Conservation (phyloP, 2,329 filamentous ascomycete genomes). For the Colletotrichum theobromicola region DNA sequence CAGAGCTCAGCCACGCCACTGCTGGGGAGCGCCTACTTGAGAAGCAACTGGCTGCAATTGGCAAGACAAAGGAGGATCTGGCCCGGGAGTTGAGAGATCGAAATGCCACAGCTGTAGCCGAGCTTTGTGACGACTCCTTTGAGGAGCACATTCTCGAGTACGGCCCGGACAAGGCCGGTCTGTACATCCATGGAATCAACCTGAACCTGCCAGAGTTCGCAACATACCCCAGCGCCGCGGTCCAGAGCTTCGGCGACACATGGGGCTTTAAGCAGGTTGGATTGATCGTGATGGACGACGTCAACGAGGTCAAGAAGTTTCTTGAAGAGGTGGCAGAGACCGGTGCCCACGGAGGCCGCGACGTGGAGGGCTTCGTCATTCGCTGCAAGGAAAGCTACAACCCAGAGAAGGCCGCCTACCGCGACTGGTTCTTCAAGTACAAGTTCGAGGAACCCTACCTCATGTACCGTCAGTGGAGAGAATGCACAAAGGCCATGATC, state of each 20-base stretch:
- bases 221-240: constrained; percentile 82
- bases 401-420: constrained; percentile 58
- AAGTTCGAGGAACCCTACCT: constrained; percentile 99
- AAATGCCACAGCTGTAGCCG: constrained; percentile 94
- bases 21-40: constrained; percentile 85
- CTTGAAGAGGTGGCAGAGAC: constrained; percentile 86
- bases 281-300: constrained; percentile 76
- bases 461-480: constrained; percentile 98
- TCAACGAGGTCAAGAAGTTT: constrained; percentile 77
- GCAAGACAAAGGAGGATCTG: constrained; percentile 80
- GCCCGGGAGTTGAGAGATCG: constrained; percentile 76
- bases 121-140: constrained; percentile 94
- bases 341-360: constrained; percentile 86
- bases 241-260: constrained; percentile 85
- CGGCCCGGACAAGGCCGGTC: constrained; percentile 78
- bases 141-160: constrained; percentile 98
- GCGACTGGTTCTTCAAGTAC: constrained; percentile 99
- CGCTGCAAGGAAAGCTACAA: constrained; percentile 76
- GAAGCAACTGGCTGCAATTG: constrained; percentile 76
- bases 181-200: constrained; percentile 97
- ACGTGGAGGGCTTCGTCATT: constrained; percentile 96
- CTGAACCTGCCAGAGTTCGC: constrained; percentile 91
- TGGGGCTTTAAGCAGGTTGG: constrained; percentile 96
- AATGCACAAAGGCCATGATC: constrained; percentile 93
- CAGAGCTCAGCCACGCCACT: constrained; percentile 78